Evolutionary conservation across 495 filamentous ascomycete genomes (phyloP).

Genomic region (Hyaloscypha finlandica): DNA sequence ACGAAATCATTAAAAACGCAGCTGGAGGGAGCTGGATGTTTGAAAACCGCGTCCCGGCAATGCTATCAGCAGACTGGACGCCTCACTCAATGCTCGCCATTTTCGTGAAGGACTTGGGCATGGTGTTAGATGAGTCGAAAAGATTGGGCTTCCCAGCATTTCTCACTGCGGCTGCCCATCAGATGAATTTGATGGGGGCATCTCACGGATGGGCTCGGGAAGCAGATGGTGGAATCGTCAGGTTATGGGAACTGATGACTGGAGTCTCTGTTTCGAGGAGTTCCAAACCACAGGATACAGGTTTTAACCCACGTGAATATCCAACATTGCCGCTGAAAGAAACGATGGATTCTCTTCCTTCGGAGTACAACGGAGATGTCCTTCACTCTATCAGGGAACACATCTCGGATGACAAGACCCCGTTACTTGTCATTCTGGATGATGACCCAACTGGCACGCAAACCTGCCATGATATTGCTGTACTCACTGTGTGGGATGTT

Average conservation of each 20-base stretch:
- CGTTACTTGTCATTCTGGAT: conserved; percentile 51
- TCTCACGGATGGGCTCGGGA: conserved; percentile 18
- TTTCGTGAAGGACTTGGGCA: conserved; percentile 23
- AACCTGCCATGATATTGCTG: conserved; percentile 57
- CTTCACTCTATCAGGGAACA: conserved; percentile 6
- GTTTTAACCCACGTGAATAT: conserved; percentile 16
- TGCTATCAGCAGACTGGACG: conserved; percentile 43
- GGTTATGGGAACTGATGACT: conserved; percentile 20
- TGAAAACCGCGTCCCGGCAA: conserved; percentile 56
- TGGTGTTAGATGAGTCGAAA: conserved; percentile 21
- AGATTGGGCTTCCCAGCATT: conserved; percentile 1
- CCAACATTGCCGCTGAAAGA: conserved; percentile 1
- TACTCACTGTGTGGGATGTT: conserved; percentile 56
- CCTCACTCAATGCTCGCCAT: conserved; percentile 19
- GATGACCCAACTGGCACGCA: conserved; percentile 60
- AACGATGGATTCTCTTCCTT: conserved; percentile 10
- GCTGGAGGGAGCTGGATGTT: conserved; percentile 67
- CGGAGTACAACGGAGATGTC: neutral
- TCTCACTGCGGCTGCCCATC: conserved; percentile 16
- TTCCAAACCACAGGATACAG: neutral
- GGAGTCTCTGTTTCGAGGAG: conserved; percentile 11
- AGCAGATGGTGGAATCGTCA: conserved; percentile 18
- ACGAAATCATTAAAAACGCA: conserved; percentile 66
- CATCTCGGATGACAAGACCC: conserved; percentile 12
- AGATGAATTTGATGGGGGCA: conserved; percentile 14